phyloP scores from a whole-genome alignment of 148 eudicot genomes.

The Rhododendron henanense region DNA sequence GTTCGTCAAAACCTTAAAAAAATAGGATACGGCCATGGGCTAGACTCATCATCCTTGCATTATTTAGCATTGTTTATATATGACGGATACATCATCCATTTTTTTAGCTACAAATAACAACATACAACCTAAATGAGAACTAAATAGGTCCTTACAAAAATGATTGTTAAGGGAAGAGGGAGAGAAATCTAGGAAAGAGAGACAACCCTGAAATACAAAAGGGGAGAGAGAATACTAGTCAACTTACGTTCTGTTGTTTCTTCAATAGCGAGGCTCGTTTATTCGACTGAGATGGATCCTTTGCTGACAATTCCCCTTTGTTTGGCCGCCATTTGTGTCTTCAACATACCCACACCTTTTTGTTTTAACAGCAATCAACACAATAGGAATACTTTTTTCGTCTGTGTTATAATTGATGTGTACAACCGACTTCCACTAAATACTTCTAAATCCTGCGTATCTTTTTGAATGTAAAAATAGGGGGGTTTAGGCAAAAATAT shows the following conservation, averaged over 20 bases:
- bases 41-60: background rate
- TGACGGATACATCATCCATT: background rate
- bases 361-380: background rate
- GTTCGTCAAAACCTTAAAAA: background rate
- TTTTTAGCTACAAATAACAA: background rate
- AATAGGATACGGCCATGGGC: background rate
- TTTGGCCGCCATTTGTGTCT: background rate
- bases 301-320: background rate
- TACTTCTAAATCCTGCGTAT: background rate
- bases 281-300: background rate
- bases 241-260: background rate
- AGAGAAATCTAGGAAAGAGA: background rate
- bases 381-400: background rate
- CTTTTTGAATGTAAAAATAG: background rate
- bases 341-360: background rate
- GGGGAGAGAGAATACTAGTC: background rate
- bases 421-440: background rate
- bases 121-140: background rate
- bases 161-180: background rate
- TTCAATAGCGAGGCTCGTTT: background rate
- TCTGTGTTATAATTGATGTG: background rate
- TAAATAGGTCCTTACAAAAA: background rate
- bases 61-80: background rate
- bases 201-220: background rate
- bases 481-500: background rate